phyloP scores from a whole-genome alignment of 495 filamentous ascomycete species.

The Umbilicaria muhlenbergii region DNA sequence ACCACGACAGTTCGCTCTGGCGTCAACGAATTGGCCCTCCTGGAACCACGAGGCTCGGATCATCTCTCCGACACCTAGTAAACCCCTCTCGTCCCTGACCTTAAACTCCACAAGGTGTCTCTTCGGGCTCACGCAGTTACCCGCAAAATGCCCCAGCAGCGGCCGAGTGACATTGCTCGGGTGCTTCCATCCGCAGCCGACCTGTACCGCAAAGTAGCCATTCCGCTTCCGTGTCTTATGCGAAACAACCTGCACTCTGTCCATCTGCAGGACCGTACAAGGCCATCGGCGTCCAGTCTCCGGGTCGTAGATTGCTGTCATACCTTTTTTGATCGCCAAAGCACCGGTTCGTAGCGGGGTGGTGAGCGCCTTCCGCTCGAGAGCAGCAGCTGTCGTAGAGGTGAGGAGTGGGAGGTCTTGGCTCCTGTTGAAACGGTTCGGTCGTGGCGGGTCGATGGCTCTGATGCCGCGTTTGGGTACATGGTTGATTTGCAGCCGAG shows the following conservation, averaged over 20 bases:
- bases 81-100: slow-evolving; percentile 52
- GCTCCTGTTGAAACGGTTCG: slow-evolving; percentile 29
- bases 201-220: slow-evolving; percentile 85
- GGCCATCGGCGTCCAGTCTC: slow-evolving; percentile 60
- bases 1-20: slow-evolving; percentile 58
- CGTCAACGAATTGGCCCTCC: slow-evolving; percentile 82
- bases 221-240: slow-evolving; percentile 67
- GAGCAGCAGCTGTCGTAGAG: slow-evolving; percentile 60
- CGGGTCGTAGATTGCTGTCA: slow-evolving; percentile 75
- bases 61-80: slow-evolving; percentile 54
- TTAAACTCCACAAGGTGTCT: slow-evolving; percentile 70
- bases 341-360: slow-evolving; percentile 70
- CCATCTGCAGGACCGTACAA: slow-evolving; percentile 88
- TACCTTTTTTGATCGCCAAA: slow-evolving; percentile 80
- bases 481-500: slow-evolving; percentile 4
- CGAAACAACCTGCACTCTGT: slow-evolving; percentile 73
- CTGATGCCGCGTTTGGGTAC: slow-evolving; percentile 23
- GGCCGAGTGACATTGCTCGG: slow-evolving; percentile 62
- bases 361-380: slow-evolving; percentile 58
- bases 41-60: slow-evolving; percentile 76
- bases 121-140: slow-evolving; percentile 65
- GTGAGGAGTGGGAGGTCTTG: slow-evolving; percentile 38
- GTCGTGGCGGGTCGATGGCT: slow-evolving; percentile 32
- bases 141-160: slow-evolving; percentile 72
- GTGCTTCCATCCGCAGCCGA: slow-evolving; percentile 67